Conservation (phyloP, 2,329 filamentous ascomycete genomes). For the Stemphylium beticola region DNA sequence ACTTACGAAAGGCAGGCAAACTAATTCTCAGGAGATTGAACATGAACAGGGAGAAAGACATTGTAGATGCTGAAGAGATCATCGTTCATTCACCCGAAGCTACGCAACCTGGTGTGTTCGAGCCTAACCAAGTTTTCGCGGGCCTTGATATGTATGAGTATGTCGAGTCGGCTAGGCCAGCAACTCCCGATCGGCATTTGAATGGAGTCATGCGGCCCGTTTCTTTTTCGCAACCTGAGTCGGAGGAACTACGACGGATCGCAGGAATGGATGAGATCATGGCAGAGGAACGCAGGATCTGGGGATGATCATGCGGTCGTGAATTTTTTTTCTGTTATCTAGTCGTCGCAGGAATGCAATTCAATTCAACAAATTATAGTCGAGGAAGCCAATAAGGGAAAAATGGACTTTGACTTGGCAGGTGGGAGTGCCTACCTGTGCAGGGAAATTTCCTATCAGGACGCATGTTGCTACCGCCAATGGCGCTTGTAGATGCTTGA, state of each 20-base stretch:
- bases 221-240: not conserved
- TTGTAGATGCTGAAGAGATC: no score
- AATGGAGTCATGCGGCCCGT: conserved; percentile 11
- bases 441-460: not conserved
- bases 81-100: not conserved
- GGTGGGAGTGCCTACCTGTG: not conserved
- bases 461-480: not conserved
- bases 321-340: not conserved
- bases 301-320: not conserved
- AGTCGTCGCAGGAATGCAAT: not conserved
- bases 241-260: not conserved
- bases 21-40: not conserved
- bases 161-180: not conserved
- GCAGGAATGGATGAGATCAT: conserved; percentile 8
- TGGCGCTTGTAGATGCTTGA: not conserved
- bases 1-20: conserved; percentile 10
- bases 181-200: not conserved
- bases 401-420: not conserved
- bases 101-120: not conserved
- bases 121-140: not conserved
- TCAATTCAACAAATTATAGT: not conserved
- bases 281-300: conserved; percentile 1
- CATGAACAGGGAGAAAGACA: not conserved
- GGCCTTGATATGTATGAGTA: not conserved
- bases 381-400: no score